These are phyloP conservation scores for Cenococcum geophilum DNA, from an alignment of 495 filamentous ascomycete genomes.

Conservation along the genomic window DNA sequence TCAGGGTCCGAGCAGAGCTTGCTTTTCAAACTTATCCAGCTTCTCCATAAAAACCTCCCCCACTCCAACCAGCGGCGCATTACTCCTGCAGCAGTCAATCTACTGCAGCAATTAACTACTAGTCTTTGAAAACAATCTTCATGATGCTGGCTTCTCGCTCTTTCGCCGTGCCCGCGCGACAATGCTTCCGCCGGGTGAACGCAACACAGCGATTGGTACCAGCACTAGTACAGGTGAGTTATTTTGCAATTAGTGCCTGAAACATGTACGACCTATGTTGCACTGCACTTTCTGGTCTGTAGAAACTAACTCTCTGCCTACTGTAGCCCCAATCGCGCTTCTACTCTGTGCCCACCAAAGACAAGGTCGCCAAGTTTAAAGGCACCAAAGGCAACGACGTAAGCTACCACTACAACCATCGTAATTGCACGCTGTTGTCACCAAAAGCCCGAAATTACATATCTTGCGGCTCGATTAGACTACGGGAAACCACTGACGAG, in stretches of 20 bases:
- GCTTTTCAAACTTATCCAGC: slow-evolving; percentile 11
- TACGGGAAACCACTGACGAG: slow-evolving; percentile 3
- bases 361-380: slow-evolving; percentile 86
- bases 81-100: slow-evolving; percentile 5
- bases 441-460: slow-evolving; percentile 1
- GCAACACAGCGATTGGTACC: slow-evolving; percentile 45
- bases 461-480: background rate
- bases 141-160: slow-evolving; percentile 57
- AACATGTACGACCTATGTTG: background rate
- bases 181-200: slow-evolving; percentile 50
- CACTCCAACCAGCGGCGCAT: slow-evolving; percentile 8
- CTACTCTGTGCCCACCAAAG: slow-evolving; percentile 52
- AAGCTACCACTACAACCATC: slow-evolving; percentile 38
- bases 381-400: slow-evolving; percentile 84
- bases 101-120: slow-evolving; percentile 19
- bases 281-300: background rate
- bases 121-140: slow-evolving; percentile 23
- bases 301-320: background rate
- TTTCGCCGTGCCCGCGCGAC: slow-evolving; percentile 49
- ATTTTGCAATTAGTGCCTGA: background rate
- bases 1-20: slow-evolving; percentile 1
- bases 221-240: slow-evolving; percentile 49
- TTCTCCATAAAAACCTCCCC: slow-evolving; percentile 11
- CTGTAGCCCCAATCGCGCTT: slow-evolving; percentile 33
- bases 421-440: background rate